Base-by-base conservation (phyloP, 257 asterid species). In the Catharanthus roseus region DNA sequence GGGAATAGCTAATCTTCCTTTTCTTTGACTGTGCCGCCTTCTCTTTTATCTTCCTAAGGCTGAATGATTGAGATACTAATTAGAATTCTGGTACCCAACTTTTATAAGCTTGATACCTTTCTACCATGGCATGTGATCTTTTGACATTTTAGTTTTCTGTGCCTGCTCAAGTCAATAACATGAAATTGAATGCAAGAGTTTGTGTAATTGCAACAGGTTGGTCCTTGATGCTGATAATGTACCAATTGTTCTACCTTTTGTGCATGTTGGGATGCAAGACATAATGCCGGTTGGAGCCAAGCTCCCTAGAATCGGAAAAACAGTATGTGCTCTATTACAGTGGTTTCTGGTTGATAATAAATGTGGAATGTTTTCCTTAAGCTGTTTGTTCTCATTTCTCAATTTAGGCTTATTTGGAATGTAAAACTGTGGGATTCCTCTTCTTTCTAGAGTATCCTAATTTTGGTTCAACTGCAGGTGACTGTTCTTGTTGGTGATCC, bases 401-500 rank as follows among this genome's bases (percentile, higher is more conserved):
- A 6, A 31, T 19, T 51, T 49, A 19, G 3, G 34, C 12, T 36
- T 13, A 6, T 36, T 12, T 64, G 69, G 39, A 4, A 11, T 72
- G 42, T 58, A 36, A 13, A 42, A 16, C 2, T 18, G 21, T 38
- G 68, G 11, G 10, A 9, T 8, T 10, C 49, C 21, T 64, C 13
- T 31, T 4, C n/a, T 38, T 36, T 10, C 36, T 39, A 7, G 19
- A 18, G 34, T 41, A 34, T 49, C 41, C 42, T 41, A 39, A 38
- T 33, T 26, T 53, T 2, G 74, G 81, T 41, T 58, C 56, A 75
- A 75, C 41, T 57, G 62, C 85, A 92, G 98, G 96, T 92, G 82
- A 88, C 96, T n/a, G 86, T 92, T 55, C 92, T 92, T 18, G 82
- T 92, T 4, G 98, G 98, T 2, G 98, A 92, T 69, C 98, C 98